Evolutionary conservation across 1,284 basidiomycete species (phyloP).

Genomic region (Cryptococcus sp.): DNA sequence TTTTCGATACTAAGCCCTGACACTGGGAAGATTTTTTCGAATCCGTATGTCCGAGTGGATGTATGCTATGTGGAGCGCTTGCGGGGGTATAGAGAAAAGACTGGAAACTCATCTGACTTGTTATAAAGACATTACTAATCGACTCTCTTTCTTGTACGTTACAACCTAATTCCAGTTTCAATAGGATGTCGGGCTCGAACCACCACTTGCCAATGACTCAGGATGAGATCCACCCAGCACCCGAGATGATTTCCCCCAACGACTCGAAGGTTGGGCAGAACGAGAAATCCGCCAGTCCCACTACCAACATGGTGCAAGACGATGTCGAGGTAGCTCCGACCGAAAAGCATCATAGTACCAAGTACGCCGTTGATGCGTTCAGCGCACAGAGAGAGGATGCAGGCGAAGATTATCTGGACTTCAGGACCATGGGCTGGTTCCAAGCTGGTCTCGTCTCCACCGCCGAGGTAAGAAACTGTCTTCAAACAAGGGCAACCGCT

Average conservation of each 20-base stretch:
- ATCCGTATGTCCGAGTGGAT: neutral
- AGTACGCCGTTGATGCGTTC: conserved; percentile 31
- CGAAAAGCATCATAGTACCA: neutral
- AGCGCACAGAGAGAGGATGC: conserved; percentile 22
- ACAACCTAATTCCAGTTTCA: no score
- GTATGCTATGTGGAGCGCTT: neutral
- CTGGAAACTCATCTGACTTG: neutral
- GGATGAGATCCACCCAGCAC: no score
- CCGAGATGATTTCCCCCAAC: no score
- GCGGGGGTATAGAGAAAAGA: neutral
- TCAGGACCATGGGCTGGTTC: conserved; percentile 42
- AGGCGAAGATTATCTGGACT: conserved; percentile 35
- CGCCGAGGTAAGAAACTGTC: conserved; percentile 29
- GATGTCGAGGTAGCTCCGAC: neutral
- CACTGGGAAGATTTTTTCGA: neutral
- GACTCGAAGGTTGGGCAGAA: no score
- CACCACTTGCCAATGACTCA: no score
- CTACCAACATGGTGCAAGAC: neutral
- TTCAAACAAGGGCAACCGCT: neutral
- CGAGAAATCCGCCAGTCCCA: no score
- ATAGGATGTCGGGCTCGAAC: no score
- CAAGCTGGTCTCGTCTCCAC: conserved; percentile 35
- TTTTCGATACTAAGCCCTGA: no score
- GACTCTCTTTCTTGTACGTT: no score
- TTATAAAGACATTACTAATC: no score